Evolutionary conservation across 805 yeast genomes (phyloP), one percentile per base, ranked within the genome.

Genomic region (Hyphopichia homilentoma): DNA sequence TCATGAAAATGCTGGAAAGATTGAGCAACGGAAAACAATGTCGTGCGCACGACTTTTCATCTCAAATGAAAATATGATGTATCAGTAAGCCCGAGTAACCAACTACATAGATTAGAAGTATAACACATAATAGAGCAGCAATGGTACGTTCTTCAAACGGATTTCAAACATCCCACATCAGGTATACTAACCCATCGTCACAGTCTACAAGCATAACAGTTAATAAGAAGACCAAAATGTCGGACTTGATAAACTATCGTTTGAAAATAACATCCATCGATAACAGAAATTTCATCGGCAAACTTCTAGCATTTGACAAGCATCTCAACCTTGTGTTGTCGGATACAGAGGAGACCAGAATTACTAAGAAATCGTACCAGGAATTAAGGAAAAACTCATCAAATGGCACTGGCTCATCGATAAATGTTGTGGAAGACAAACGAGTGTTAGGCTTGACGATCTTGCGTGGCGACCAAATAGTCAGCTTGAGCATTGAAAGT

Each of bases 381-480:
- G 63, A 53, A 40, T 54, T 66, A 45, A 61, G 53, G 40, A 59
- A 48, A 39, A 38, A 38, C n/a, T 43, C 51, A 5, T 43, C 32
- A 33, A 29, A 47, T 38, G 22, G 22, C 22, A 8, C 22, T 8
- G 12, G 39, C 45, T 33, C 47, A 43, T 44, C 51, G 35, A 57
- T 72, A 8, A 39, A 47, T 13, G 52, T 72, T 18, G 68, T 66
- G 24, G 84, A 81, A 38, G 89, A 83, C 40, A 85, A 80, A 48
- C 68, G 97, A 36, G 63, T 77, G 4, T 60, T 93, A 16, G 97
- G 97, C 0, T 69, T 93, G 32, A 73, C 85, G 2, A 82, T 90
- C 22, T 62, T 90, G 28, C 72, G 97, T 46, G 98, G 98, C 2
- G 96, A 87, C 43, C 84, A 82, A 43, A 77, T 93, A 17, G 77